Base-by-base conservation (phyloP, 345 rosid genomes). In the Hevea brasiliensis region DNA sequence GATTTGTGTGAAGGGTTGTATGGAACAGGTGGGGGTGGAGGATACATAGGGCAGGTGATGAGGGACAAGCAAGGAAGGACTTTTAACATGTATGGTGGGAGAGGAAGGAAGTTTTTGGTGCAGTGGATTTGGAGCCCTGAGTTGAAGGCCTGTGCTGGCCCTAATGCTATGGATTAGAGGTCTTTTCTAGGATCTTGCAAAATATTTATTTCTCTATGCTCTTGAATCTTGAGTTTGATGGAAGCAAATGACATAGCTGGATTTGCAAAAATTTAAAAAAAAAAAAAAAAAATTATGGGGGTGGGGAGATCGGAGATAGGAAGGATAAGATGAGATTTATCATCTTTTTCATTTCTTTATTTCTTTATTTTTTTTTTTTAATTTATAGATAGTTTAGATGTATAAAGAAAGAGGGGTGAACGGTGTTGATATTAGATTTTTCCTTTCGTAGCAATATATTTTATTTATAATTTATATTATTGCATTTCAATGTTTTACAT, bases 11-110 rank as follows among this genome's bases (percentile, higher is more conserved):
- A 94, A 55, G 98, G 98, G 2, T 44, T 90, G 81, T 94, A 94
- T 77, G 98, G 98, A 12, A 92, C 85, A 1, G 98, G 98, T 0
- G 98, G 97, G 0, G 98, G 98, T 3, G 98, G 98, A 7, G 93
- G 95, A 67, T 94, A 92, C 64, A 90, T 86, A 13, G 98, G 98
- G 65, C 92, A 89, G 74, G 94, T 94, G 23, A 86, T 88, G 92
- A 80, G 76, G 51, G 98, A 90, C 21, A 59, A 70, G 29, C 68
- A 67, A 71, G 94, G 97, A 0, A 81, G 70, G 76, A 89, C 92
- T 0, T 94, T 77, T 65, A 94, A 94, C 70, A 29, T 94, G 92
- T 86, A 90, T 54, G 98, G 97, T 7, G 83, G 67, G 45, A 76
- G 85, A 29, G 91, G 97, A 40, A 81, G 98, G 64, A 88, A 76